Evolutionary conservation across 2,329 filamentous ascomycete species (phyloP).

Genomic region (Paradendryphiella salina): DNA sequence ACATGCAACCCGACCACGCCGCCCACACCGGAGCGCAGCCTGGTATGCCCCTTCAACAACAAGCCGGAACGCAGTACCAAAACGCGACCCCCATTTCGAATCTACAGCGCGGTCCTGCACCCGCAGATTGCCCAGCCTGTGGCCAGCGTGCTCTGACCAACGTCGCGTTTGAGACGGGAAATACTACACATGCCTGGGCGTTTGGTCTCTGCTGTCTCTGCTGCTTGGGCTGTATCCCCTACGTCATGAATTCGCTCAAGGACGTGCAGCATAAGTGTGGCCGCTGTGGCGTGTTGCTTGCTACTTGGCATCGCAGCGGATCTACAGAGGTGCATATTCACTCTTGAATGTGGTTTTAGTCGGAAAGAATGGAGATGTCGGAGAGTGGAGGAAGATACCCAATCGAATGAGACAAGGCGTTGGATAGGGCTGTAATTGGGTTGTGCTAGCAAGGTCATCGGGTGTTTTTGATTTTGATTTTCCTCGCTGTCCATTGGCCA

Average conservation of each 20-base stretch:
- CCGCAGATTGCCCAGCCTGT: constrained; percentile 55
- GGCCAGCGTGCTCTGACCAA: constrained; percentile 48
- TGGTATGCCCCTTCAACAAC: constrained; percentile 43
- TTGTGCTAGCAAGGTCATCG: not conserved
- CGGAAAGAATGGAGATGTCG: not conserved
- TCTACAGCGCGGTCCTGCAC: constrained; percentile 44
- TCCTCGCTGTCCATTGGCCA: too few species aligned
- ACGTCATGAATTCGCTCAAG: constrained; percentile 53
- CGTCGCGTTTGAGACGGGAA: constrained; percentile 42
- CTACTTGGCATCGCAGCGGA: constrained; percentile 55
- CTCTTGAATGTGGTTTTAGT: constrained; percentile 14
- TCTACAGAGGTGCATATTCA: constrained; percentile 52
- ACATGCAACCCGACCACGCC: constrained; percentile 18
- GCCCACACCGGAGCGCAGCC: constrained; percentile 17
- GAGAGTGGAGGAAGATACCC: constrained; percentile 15
- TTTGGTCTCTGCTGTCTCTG: constrained; percentile 49
- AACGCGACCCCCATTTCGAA: constrained; percentile 42
- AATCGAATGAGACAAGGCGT: not conserved
- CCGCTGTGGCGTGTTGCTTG: constrained; percentile 51
- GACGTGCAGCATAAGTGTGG: constrained; percentile 56
- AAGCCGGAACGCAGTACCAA: constrained; percentile 41
- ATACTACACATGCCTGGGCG: constrained; percentile 53
- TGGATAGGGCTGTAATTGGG: not conserved
- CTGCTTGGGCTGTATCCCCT: constrained; percentile 55
- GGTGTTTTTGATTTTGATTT: too few species aligned